phyloP scores from a whole-genome alignment of 352 stramenopile genomes.

The Phytophthora sp. region DNA sequence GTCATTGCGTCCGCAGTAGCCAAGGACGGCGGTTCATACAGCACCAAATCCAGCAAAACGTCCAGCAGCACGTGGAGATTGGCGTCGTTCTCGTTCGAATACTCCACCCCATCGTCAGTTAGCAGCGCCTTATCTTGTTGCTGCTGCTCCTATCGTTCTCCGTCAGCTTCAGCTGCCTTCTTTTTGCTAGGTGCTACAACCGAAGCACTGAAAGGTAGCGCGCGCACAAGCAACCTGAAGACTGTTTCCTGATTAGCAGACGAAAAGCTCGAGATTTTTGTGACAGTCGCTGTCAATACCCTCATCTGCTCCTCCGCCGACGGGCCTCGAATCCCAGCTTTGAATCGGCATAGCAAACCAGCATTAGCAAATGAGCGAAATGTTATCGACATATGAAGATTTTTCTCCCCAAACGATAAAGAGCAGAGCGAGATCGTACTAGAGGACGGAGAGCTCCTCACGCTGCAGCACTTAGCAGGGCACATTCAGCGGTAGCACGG shows the following conservation, averaged over 20 bases:
- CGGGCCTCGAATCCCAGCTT: constrained; percentile 68
- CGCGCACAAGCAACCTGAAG: constrained; percentile 64
- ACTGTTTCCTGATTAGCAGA: constrained; percentile 63
- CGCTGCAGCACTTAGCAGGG: constrained; percentile 52
- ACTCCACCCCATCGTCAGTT: constrained; percentile 6
- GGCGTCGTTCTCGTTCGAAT: constrained; percentile 9
- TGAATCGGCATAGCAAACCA: constrained; percentile 18
- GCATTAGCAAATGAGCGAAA: too few relatives aligned
- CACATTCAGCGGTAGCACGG: constrained; percentile 54
- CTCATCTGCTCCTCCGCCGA: constrained; percentile 47
- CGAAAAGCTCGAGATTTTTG: constrained; percentile 40
- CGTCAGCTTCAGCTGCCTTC: neutral
- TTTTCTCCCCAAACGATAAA: constrained; percentile 65
- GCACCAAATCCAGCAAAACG: constrained; percentile 73
- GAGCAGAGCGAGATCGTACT: constrained; percentile 72
- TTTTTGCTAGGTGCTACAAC: constrained; percentile 19
- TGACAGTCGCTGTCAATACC: constrained; percentile 46
- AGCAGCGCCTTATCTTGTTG: neutral
- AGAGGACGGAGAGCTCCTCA: constrained; percentile 53
- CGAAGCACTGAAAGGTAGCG: constrained; percentile 46
- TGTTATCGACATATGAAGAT: too few relatives aligned
- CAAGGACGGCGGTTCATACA: constrained; percentile 48
- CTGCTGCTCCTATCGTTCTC: neutral
- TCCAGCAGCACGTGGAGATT: constrained; percentile 65
- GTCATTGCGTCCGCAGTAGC: constrained; percentile 7